phyloP scores from a whole-genome alignment of 1,139 yeast species.

The Debaryomycetaceae sp. region DNA sequence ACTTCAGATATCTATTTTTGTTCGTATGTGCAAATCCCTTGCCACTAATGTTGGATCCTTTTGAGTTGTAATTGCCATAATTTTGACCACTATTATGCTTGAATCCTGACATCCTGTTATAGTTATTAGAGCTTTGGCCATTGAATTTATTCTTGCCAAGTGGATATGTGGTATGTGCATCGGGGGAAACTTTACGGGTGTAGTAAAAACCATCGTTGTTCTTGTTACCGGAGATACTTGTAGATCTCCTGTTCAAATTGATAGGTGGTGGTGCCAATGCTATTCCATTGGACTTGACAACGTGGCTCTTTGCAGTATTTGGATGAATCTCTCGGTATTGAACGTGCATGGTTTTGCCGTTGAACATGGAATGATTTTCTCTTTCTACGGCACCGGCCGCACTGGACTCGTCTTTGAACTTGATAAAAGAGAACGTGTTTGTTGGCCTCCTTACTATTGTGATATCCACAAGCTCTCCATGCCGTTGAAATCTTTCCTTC shows the following conservation, averaged over 20 bases:
- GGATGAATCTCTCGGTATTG: slow-evolving; percentile 66
- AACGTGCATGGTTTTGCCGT: slow-evolving; percentile 75
- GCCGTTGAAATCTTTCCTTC: slow-evolving; percentile 54
- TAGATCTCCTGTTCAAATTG: slow-evolving; percentile 42
- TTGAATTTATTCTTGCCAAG: slow-evolving; percentile 10
- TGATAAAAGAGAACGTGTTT: slow-evolving; percentile 72
- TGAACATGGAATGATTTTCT: slow-evolving; percentile 75
- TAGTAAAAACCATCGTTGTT: slow-evolving; percentile 1
- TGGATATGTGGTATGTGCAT: slow-evolving; percentile 7
- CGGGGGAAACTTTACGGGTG: slow-evolving; percentile 4
- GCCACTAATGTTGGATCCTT: neutral
- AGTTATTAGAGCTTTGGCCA: slow-evolving; percentile 12
- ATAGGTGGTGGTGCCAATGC: slow-evolving; percentile 76
- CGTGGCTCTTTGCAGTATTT: slow-evolving; percentile 5
- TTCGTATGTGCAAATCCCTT: neutral
- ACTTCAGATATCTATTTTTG: slow-evolving; percentile 5
- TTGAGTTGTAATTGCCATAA: neutral
- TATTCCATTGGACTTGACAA: slow-evolving; percentile 24
- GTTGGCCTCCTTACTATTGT: slow-evolving; percentile 47
- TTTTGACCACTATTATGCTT: neutral
- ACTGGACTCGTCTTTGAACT: slow-evolving; percentile 59
- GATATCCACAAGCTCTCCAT: slow-evolving; percentile 61
- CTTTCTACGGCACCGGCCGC: slow-evolving; percentile 81
- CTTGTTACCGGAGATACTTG: slow-evolving; percentile 1
- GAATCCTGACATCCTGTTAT: slow-evolving; percentile 3